Base-by-base conservation (phyloP, 257 asterid genomes). In the Mentha longifolia region DNA sequence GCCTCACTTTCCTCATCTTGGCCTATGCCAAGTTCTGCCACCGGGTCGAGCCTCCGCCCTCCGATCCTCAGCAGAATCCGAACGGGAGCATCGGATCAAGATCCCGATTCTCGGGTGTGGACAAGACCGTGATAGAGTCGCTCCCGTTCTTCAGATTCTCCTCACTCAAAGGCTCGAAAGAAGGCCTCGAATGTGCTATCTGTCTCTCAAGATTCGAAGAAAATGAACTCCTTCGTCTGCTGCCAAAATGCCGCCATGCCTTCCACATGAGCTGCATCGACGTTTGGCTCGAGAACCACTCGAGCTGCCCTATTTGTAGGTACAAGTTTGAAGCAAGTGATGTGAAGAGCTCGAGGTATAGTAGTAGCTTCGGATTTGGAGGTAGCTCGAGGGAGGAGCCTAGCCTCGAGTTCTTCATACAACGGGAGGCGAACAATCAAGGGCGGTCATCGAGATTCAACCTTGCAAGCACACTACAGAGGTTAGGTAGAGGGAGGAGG, bases 121-220 rank as follows among this genome's bases (percentile, higher is more conserved):
- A 84, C 71, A 69, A 72, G 9, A 63, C 79, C 13, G 16, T 68
- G 14, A 63, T 81, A 20, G 88, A 87, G 41, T 77, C 86, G 0
- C 89, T 87, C 49, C 88, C 92, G 0, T 82, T 85, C 54, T 87
- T 87, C 78, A 65, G 41, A 10, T 87, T 87, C 49, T 85, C 88
- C 5, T 80, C 84, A 2, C 79, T 84, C 9, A 80, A 76, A 42
- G 88, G 92, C 35, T 70, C 80, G 4, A 84, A 72, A 60, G 85
- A 84, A 58, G 89, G 89, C 17, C 77, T 87, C 0, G 90, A 85
- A 59, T 82, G 90, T 33, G 82, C 83, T 0, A 85, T 87, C 0
- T 85, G 92, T 41, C 46, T 87, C 14, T 84, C 87, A 0, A 77
- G 50, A 49, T 84, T 84, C 12, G 85, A 84, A 30, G 86, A 80